Evolutionary conservation across 202 grass and related monocot species (phyloP).

Genomic region (Bolboschoenoplectus hybrid): DNA sequence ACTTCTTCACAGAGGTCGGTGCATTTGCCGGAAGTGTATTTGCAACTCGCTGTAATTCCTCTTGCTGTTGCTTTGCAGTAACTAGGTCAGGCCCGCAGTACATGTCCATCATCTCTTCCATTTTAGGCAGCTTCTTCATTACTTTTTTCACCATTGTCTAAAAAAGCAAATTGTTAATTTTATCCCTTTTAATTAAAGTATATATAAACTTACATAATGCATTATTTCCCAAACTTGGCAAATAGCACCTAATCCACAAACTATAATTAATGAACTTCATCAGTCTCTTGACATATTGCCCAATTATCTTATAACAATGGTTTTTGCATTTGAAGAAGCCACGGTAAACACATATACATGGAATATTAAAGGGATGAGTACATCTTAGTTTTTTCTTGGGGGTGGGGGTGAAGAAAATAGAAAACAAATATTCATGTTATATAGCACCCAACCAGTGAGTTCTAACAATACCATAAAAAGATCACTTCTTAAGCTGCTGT

Average conservation of each 20-base stretch:
- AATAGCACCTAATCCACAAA: neutral
- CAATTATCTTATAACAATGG: neutral
- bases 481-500: neutral
- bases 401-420: no score
- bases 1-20: constrained; percentile 74
- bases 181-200: neutral
- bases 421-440: neutral
- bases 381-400: neutral
- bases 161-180: constrained; percentile 3
- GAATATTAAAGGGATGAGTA: neutral
- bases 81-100: constrained; percentile 72
- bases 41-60: constrained; percentile 80
- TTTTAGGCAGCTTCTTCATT: constrained; percentile 57
- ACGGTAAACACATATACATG: neutral
- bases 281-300: neutral
- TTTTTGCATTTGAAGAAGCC: constrained; percentile 16
- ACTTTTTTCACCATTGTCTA: constrained; percentile 73
- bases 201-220: neutral
- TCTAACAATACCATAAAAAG: neutral
- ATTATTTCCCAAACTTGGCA: neutral
- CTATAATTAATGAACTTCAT: neutral
- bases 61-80: constrained; percentile 86
- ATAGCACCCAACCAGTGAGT: neutral
- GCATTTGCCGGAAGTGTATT: constrained; percentile 66
- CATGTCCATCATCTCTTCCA: constrained; percentile 72